phyloP scores from a whole-genome alignment of 345 rosid species.

The Acer saccharum region DNA sequence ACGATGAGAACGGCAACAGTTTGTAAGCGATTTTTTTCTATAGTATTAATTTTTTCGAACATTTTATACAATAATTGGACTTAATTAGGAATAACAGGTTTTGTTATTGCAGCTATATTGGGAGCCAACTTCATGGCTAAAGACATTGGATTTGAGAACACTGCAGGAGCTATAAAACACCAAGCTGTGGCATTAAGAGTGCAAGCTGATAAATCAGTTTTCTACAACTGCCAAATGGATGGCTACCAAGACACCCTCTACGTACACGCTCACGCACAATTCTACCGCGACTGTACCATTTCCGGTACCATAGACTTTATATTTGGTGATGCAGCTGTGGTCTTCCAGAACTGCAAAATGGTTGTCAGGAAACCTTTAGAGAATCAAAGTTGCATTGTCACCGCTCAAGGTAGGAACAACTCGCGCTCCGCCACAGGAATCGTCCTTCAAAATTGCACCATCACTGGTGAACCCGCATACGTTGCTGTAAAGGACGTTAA shows the following conservation, averaged over 20 bases:
- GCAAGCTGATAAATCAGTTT: conserved; percentile 47
- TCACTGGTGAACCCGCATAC: conserved; percentile 46
- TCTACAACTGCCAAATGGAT: conserved; percentile 60
- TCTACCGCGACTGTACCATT: conserved; percentile 72
- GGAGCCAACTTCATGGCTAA: conserved; percentile 65
- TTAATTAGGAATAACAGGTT: too few relatives aligned
- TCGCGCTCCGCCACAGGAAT: conserved; percentile 46
- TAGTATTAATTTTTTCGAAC: neutral
- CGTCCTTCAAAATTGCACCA: conserved; percentile 63
- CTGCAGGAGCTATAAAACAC: conserved; percentile 56
- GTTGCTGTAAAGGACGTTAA: conserved; percentile 29
- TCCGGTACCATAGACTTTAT: conserved; percentile 74
- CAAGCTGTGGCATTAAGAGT: conserved; percentile 79
- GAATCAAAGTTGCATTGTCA: conserved; percentile 54
- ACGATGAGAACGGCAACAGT: conserved; percentile 63
- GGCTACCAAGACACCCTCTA: conserved; percentile 77
- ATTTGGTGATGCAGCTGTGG: conserved; percentile 56
- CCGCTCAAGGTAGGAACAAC: conserved; percentile 73
- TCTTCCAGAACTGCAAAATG: conserved; percentile 69
- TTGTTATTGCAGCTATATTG: conserved; percentile 34
- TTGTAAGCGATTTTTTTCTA: conserved; percentile 28
- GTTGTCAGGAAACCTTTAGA: conserved; percentile 52
- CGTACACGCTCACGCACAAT: conserved; percentile 65
- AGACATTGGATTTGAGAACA: conserved; percentile 69
- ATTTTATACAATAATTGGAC: too few relatives aligned